Conservation (phyloP, 2,329 filamentous ascomycete species). For the Xylaria sp. region DNA sequence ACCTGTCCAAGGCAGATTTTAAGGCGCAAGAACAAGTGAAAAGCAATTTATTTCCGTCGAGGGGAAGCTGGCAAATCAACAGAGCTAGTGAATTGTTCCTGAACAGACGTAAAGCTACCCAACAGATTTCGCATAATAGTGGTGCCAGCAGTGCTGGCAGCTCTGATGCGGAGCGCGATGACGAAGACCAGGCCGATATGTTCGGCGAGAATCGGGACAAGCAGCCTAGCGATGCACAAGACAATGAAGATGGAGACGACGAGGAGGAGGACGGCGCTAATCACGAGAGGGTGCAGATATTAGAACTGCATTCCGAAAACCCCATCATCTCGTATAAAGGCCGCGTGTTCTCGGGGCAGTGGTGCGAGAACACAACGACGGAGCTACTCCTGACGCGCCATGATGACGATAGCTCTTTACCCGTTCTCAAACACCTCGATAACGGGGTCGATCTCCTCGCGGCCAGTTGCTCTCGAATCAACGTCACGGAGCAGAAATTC, state of each 20-base stretch:
- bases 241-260: slow-evolving; percentile 28
- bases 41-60: slow-evolving; percentile 47
- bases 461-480: slow-evolving; percentile 75
- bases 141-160: slow-evolving; percentile 33
- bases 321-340: slow-evolving; percentile 85
- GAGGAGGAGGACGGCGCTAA: slow-evolving; percentile 45
- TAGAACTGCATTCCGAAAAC: slow-evolving; percentile 81
- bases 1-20: slow-evolving; percentile 71
- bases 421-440: slow-evolving; percentile 62
- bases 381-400: slow-evolving; percentile 77
- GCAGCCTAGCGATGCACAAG: neutral
- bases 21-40: slow-evolving; percentile 57
- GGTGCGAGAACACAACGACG: slow-evolving; percentile 86
- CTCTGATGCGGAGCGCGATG: slow-evolving; percentile 41
- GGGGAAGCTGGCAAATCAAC: slow-evolving; percentile 61
- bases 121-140: slow-evolving; percentile 26
- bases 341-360: slow-evolving; percentile 80
- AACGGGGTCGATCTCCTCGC: slow-evolving; percentile 76
- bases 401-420: slow-evolving; percentile 55
- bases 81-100: slow-evolving; percentile 46
- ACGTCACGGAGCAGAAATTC: slow-evolving; percentile 73
- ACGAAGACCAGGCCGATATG: slow-evolving; percentile 40
- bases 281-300: slow-evolving; percentile 73
- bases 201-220: slow-evolving; percentile 32
- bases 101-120: slow-evolving; percentile 38